Evolutionary conservation across 2,329 filamentous ascomycete species (phyloP).

Genomic region (Sporothrix luriei): DNA sequence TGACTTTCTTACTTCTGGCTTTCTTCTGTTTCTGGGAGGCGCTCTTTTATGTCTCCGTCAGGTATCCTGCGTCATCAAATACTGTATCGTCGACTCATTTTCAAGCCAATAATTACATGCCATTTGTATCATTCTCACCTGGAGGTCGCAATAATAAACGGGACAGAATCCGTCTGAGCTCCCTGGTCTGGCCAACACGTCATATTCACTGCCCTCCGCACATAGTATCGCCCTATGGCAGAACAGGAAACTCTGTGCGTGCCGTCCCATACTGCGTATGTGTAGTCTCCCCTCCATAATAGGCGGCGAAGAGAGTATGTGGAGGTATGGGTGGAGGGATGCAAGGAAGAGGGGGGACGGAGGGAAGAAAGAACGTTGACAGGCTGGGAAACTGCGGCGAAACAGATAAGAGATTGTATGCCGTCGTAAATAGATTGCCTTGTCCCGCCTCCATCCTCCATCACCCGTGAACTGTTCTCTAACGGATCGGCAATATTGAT

Average conservation of each 20-base stretch:
- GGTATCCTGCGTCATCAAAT: background rate
- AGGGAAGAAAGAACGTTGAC: background rate
- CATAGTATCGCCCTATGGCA: background rate
- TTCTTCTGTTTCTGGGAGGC: background rate
- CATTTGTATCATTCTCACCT: no score
- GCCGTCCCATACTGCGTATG: conserved; percentile 1
- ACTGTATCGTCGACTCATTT: background rate
- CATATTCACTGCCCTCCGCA: background rate
- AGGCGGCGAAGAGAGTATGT: background rate
- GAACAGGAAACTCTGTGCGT: background rate
- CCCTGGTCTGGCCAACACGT: background rate
- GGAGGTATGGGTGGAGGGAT: background rate
- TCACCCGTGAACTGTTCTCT: background rate
- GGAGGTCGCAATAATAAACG: no score
- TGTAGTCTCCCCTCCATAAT: background rate
- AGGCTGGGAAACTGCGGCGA: conserved; percentile 8
- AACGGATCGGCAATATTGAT: conserved; percentile 19
- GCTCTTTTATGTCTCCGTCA: background rate
- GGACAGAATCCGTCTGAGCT: no score
- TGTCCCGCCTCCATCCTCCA: background rate
- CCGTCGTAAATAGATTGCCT: conserved; percentile 8
- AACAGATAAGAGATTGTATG: background rate
- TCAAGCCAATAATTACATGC: no score
- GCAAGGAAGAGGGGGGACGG: background rate
- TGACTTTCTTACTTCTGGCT: background rate